Evolutionary conservation across 225 moss, liverwort and hornwort species (phyloP), one percentile per base, ranked within the genome.

Genomic region (Sphagnum contortum): DNA sequence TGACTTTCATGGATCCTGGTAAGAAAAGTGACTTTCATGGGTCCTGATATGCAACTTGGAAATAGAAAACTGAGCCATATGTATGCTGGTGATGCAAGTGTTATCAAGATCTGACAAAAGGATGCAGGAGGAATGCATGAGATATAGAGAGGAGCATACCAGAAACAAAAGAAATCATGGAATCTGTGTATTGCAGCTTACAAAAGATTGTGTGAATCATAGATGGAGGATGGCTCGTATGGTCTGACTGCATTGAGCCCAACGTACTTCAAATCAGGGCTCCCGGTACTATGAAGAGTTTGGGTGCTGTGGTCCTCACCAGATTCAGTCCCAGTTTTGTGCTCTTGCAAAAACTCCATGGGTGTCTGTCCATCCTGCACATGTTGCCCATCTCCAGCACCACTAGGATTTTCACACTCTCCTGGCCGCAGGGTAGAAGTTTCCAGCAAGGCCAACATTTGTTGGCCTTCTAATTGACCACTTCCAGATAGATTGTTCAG

Each of bases 161-260:
- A 9, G 7, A 52, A 9, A 52, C 52, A 52, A 52, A 77, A 75
- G 75, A 29, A 84, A 75, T 79, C 83, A 83, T 80, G 77, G 74
- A 29, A 74, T 73, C 63, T 50, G 66, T 49, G 69, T 68, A 70
- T 67, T 77, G 76, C 74, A 71, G 77, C 85, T 91, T 78, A 91
- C 81, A 91, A 81, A 68, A 91, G 91, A 80, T 86, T 90, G 74
- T 86, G 88, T 48, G 86, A 72, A 62, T 90, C 95, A 83, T 91
- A 89, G 71, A 91, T 84, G 61, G 89, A 82, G 48, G 88, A 77
- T 48, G 86, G 60, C 69, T 88, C 88, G 72, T 84, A 90, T 73
- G 83, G 86, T 77, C 86, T 80, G 76, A 90, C 72, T 57, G 80
- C 84, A 73, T 88, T 92, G 59, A 96, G 81, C 69, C 92, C 95